phyloP scores from a whole-genome alignment of 352 stramenopile genomes.

The Phytophthora boehmeriae region DNA sequence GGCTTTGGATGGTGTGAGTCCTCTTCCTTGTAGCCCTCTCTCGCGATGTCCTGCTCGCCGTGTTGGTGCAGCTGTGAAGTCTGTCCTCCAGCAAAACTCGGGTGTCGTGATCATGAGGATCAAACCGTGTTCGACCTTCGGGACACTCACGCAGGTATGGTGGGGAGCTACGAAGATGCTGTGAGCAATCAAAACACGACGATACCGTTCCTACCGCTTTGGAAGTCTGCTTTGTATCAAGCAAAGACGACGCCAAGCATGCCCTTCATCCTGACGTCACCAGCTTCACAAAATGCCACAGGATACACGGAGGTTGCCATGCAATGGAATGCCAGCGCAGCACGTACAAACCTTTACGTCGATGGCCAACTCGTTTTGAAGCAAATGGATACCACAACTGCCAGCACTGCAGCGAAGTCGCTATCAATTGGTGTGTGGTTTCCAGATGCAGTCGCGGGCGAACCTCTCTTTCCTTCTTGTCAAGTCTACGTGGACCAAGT shows the following conservation, averaged over 20 bases:
- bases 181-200: constrained; percentile 20
- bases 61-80: constrained; percentile 63
- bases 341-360: constrained; percentile 67
- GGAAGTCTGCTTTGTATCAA: constrained; percentile 65
- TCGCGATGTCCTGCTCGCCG: constrained; percentile 47
- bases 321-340: constrained; percentile 66
- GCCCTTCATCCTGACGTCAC: constrained; percentile 26
- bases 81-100: constrained; percentile 43
- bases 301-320: constrained; percentile 57
- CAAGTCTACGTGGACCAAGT: constrained; percentile 55
- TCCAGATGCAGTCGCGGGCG: constrained; percentile 63
- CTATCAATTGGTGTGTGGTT: constrained; percentile 74
- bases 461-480: constrained; percentile 61
- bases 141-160: constrained; percentile 68
- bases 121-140: constrained; percentile 56
- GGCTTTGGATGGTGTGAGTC: constrained; percentile 50
- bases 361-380: constrained; percentile 57
- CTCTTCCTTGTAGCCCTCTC: constrained; percentile 47
- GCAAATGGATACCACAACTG: constrained; percentile 19
- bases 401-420: constrained; percentile 5
- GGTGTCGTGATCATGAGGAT: constrained; percentile 58
- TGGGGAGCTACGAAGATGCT: constrained; percentile 50
- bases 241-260: constrained; percentile 44
- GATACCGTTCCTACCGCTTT: constrained; percentile 60
- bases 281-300: constrained; percentile 1